Percentiles rank a stretch among this genome's conserved stretches.
phyloP scores from a whole-genome alignment of 2,329 filamentous ascomycete species.

The Zarea fungicola region DNA sequence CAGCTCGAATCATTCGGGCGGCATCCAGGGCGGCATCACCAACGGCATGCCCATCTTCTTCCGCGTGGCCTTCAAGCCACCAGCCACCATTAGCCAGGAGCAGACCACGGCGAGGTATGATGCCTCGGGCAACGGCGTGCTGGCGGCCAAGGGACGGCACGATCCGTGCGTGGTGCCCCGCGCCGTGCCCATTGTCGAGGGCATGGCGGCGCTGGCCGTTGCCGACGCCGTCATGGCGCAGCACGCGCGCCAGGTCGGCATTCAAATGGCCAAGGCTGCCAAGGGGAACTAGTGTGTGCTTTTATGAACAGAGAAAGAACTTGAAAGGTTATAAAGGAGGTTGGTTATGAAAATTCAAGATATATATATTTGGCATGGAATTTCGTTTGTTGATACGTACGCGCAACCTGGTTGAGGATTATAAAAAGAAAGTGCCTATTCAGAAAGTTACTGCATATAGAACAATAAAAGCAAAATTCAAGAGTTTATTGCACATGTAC shows the following conservation, averaged over 20 bases:
- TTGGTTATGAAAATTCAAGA: no score
- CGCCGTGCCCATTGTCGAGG: conserved; percentile 67
- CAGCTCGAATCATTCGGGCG: conserved; percentile 91
- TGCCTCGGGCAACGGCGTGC: conserved; percentile 61
- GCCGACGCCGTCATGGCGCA: conserved; percentile 86
- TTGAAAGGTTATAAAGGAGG: no score
- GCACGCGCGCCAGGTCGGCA: conserved; percentile 52
- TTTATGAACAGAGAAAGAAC: no score
- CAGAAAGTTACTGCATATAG: neutral
- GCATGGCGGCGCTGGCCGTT: conserved; percentile 82
- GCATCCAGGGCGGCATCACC: conserved; percentile 91
- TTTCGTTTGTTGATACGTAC: no score
- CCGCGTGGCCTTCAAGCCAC: conserved; percentile 89
- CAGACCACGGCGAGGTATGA: conserved; percentile 81
- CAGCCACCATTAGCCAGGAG: conserved; percentile 86
- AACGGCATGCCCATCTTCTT: conserved; percentile 95
- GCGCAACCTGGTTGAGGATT: no score
- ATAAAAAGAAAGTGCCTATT: neutral
- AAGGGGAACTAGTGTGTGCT: no score
- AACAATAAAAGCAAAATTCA: neutral
- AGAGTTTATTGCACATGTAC: no score
- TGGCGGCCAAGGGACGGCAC: conserved; percentile 90
- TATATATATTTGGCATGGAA: no score
- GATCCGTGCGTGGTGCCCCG: conserved; percentile 90
- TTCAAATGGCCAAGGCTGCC: conserved; percentile 18